These are phyloP conservation scores for Pythium chondricola DNA, from an alignment of 352 stramenopile species.

Conservation along the genomic window DNA sequence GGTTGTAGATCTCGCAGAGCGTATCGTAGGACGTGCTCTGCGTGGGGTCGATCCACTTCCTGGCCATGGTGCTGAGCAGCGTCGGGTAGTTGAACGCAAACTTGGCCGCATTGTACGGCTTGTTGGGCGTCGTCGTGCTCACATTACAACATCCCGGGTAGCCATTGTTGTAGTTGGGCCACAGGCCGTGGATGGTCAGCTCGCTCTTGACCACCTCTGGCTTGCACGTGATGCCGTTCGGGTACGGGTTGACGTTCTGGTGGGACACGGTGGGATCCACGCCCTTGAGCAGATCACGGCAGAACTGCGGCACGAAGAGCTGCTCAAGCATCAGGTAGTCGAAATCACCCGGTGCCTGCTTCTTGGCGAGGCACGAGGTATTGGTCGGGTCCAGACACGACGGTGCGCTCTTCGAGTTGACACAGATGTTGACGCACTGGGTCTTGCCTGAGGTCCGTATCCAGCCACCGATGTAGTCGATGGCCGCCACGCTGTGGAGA, in stretches of 20 bases:
- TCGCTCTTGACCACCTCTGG: slow-evolving; percentile 32
- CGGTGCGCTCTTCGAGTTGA: slow-evolving; percentile 39
- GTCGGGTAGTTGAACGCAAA: slow-evolving; percentile 37
- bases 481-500: slow-evolving; percentile 12
- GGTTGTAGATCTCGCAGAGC: slow-evolving; percentile 69
- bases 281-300: slow-evolving; percentile 58
- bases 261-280: slow-evolving; percentile 69
- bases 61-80: slow-evolving; percentile 46
- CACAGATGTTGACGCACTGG: slow-evolving; percentile 68
- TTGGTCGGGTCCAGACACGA: slow-evolving; percentile 42
- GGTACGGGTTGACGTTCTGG: slow-evolving; percentile 64
- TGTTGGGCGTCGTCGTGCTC: slow-evolving; percentile 43
- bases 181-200: slow-evolving; percentile 72
- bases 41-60: slow-evolving; percentile 57
- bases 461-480: slow-evolving; percentile 64
- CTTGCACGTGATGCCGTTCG: slow-evolving; percentile 44
- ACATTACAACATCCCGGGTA: slow-evolving; percentile 71
- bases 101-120: slow-evolving; percentile 40
- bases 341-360: slow-evolving; percentile 52
- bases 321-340: slow-evolving; percentile 75
- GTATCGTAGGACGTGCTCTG: slow-evolving; percentile 37
- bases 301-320: slow-evolving; percentile 75
- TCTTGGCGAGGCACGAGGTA: slow-evolving; percentile 41
- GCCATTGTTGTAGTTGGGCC: slow-evolving; percentile 73
- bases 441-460: slow-evolving; percentile 24